Base-by-base conservation (phyloP, 1,284 basidiomycete species). In the Xanthoconium separans region DNA sequence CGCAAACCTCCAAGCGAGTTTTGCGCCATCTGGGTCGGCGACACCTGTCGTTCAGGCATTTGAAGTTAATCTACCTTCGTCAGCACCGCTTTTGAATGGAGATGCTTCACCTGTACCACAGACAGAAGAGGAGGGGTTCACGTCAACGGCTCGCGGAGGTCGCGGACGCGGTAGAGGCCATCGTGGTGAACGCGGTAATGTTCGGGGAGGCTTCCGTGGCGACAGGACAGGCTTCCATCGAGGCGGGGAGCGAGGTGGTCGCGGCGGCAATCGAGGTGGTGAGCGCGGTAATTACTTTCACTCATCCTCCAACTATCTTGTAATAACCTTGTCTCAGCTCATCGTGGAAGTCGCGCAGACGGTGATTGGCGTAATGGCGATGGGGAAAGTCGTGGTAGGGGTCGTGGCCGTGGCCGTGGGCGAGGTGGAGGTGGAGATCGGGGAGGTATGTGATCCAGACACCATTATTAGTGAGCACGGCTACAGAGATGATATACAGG, bases 81-180 rank as follows among this genome's bases (percentile, higher is more conserved):
- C 62, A 39, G 65, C 62, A 29, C 64, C 69, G 15, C 59, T 55
- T 27, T 16, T 65, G 33, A 70, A 68, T 27, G 67, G 70, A 53
- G 70, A 60, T 59, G 59, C 29, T 13, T 63, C 63, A 9, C 53
- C 68, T 13, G 59, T 65, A 24, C 57, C 65, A 24, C 63, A 61
- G 15, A 65, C 68, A 10, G 85, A 82, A 33, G 82, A 84, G 0
- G 87, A 89, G 42, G 86, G 86, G 0, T 89, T 90, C 68, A 81
- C 71, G 6, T 76, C 75, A 48, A 70, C 80, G 16, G 50, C 64
- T 8, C 70, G 73, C 2, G 72, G 73, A 30, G 73, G 70, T 54
- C 73, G 76, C 49, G 76, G 79, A 45, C 70, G 77, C 56, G 73
- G 73, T 49, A 67, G 77, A 51, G 76, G 78, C 60, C 27, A 68